Evolutionary conservation across 306 rosid genomes (phyloP), one percentile per base, ranked within the genome.

Genomic region (Malus orientalis): DNA sequence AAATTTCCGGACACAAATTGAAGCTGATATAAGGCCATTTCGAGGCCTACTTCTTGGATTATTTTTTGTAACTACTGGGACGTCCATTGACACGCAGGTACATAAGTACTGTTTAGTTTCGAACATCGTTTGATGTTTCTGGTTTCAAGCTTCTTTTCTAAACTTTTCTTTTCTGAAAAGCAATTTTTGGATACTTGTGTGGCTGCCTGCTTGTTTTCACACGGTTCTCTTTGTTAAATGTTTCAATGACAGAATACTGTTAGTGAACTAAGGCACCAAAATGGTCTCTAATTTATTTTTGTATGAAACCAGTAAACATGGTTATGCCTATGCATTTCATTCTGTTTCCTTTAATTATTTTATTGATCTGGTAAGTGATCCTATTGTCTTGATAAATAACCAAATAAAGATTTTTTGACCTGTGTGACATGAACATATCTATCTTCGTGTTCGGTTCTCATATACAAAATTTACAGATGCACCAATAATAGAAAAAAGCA

Each of bases 21-120:
- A 96, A 92, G 99, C 99, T 69, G 98, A 96, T 85, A 96, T 96
- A 86, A 87, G 97, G 85, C 99, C 99, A 22, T 96, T 96, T 80
- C 88, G 98, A 87, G 99, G 99, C 80, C 86, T 96, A 84, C 96
- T 96, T 67, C 97, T 96, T 14, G 99, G 99, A 69, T 85, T 96
- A 79, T 96, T 96, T 85, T 96, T 96, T 60, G 83, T 96, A 12
- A 91, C 93, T 51, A 96, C 99, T 0, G 99, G 99, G 80, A 85
- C 98, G 51, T 92, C 99, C 74, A 82, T 96, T 77, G 99, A 96
- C 84, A 88, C 81, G 81, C 96, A 89, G 99, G 99, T 95, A 79
- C 38, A 47, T 15, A 20, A 47, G 11, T 45, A 47, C 27, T 60
- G 22, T 70, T 45, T 29, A 5, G 1, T 27, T 58, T 13, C 20